Conservation (phyloP, 768 basidiomycete genomes). For the Pleurotus giganteus region DNA sequence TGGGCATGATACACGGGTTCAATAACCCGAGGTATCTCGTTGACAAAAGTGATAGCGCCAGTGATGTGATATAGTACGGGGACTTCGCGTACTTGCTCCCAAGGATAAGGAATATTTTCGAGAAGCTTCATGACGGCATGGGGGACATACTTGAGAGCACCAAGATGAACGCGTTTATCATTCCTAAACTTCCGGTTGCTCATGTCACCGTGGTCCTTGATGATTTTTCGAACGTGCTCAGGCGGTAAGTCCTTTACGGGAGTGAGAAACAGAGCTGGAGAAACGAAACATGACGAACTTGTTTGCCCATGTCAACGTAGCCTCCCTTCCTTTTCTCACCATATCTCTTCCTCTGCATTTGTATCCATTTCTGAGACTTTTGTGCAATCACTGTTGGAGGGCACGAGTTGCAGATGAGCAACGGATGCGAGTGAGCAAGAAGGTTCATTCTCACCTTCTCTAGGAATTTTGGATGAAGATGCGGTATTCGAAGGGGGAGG, state of each 20-base stretch:
- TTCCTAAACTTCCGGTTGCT: conserved; percentile 98
- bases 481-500: conserved; percentile 32
- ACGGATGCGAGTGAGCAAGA: conserved; percentile 14
- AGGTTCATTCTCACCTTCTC: conserved; percentile 36
- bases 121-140: conserved; percentile 99
- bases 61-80: conserved; percentile 99
- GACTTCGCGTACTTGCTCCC: conserved; percentile 99
- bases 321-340: conserved; percentile 90
- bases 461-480: conserved; percentile 42
- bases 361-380: conserved; percentile 95
- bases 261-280: conserved; percentile 13
- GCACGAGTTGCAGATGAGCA: conserved; percentile 9
- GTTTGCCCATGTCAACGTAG: conserved; percentile 90
- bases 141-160: conserved; percentile 97
- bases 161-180: conserved; percentile 98
- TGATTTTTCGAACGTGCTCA: conserved; percentile 98
- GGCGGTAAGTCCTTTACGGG: conserved; percentile 81
- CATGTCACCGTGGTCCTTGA: conserved; percentile 99
- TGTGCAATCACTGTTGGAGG: conserved; percentile 61
- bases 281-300: conserved; percentile 42
- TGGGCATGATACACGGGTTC: conserved; percentile 99
- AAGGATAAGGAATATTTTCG: conserved; percentile 96
- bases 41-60: conserved; percentile 99
- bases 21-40: conserved; percentile 94
- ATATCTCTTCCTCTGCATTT: conserved; percentile 90